Evolutionary conservation across 331 rosid species (phyloP).

Genomic region (Telfairia occidentalis): DNA sequence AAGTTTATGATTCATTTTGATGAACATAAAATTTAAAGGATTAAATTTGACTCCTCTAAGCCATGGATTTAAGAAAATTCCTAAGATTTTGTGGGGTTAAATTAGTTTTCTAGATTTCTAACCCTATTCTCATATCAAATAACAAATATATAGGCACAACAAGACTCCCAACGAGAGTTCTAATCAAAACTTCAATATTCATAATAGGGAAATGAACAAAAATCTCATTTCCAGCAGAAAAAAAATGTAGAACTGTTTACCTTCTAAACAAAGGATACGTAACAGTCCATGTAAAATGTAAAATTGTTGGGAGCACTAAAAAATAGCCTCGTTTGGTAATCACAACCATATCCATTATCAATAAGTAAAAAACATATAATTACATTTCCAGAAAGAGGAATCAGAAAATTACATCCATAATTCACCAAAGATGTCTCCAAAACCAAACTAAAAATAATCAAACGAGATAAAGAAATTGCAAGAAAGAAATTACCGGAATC

Average conservation of each 20-base stretch:
- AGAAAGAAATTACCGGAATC: slow-evolving; percentile 37
- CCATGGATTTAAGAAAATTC: neutral
- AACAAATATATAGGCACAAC: neutral
- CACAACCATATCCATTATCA: neutral
- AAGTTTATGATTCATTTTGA: neutral
- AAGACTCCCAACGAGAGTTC: neutral
- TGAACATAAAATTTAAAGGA: neutral
- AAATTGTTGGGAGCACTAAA: too few relatives aligned
- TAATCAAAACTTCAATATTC: neutral
- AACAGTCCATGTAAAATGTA: neutral
- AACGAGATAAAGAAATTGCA: neutral
- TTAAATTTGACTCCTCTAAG: neutral
- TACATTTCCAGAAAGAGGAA: neutral
- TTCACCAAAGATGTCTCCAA: neutral
- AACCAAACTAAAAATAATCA: neutral
- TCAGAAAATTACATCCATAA: neutral
- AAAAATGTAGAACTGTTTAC: neutral
- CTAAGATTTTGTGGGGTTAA: neutral
- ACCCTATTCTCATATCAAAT: too few relatives aligned
- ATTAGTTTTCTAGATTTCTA: neutral
- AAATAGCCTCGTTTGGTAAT: neutral
- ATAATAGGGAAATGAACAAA: neutral
- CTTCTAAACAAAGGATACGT: neutral
- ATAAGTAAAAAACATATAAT: neutral
- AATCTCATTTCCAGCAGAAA: neutral